Evolutionary conservation across 2,329 filamentous ascomycete genomes (phyloP), one percentile per base, ranked within the genome.

Genomic region (Simplicillium sp.): DNA sequence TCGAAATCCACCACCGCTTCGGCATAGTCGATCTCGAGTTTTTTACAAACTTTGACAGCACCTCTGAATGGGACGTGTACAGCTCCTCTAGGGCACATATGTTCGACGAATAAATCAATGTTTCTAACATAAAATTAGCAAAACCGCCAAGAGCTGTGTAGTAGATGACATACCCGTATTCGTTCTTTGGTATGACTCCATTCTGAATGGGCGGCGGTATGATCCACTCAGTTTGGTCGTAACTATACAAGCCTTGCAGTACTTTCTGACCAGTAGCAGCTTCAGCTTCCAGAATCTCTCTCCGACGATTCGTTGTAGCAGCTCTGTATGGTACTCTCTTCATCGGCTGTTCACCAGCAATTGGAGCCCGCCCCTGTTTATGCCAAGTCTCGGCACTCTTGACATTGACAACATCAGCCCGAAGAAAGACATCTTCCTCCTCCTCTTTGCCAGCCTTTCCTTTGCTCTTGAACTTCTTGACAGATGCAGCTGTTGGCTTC

Each of bases 381-480:
- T 97, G 92, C 92, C 92, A 98, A 2, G 87, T 95, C 58, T 98
- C 92, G 2, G 85, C 84, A 20, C 87, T 94, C 60, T 95, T 89
- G 58, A 94, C 94, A 32, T 75, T 71, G 3, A 89, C 78, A 0
- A 97, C 79, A 49, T 97, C 89, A 40, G 76, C 74, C 29, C 90
- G 80, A 1, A 73, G 73, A 55, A 80, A 97, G 0, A 97, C 87
- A 1, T 86, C 80, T 56, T 95, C 87, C 44, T 85, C 77, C 35
- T 82, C 83, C 3, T 74, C 64, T 36, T 82, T 83, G 35, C 79
- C 77, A 12, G 82, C 84, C 60, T 90, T 95, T 9, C 77, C 81
- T 36, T 80, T 81, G 44, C 79, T 78, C 4, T 70, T 77, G 59
- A 97, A 96, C 11, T 75, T 73, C 48, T 83, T 86, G 29, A 87